Base-by-base conservation (phyloP, 2,329 filamentous ascomycete genomes). In the Sporothrix phasma region DNA sequence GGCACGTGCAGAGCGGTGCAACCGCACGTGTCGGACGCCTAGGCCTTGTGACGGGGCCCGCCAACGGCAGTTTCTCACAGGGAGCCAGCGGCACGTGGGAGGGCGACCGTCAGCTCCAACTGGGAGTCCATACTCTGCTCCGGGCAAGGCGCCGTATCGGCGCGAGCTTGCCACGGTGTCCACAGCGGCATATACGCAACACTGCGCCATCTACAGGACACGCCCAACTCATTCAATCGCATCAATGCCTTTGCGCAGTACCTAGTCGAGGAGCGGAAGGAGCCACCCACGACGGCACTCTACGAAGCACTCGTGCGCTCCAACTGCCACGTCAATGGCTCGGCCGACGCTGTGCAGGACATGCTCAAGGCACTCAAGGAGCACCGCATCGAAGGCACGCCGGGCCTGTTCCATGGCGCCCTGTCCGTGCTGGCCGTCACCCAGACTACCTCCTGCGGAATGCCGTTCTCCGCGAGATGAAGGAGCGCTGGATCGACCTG, bases 401-500 rank as follows among this genome's bases (percentile, higher is more conserved):
- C 81, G 0, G 79, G 80, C 3, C 81, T 89, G 2, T 93, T 90
- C 70, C 87, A 92, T 73, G 84, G 84, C 66, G 84, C 88, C 2
- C 76, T 97, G 45, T 84, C 86, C 73, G 86, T 84, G 5, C 79
- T 97, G 26, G 84, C 89, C 0, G 84, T 94, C 94, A 97, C 72
- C 90, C 93, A 0, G 89, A 97, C 74, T 93, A 95, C 69, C 69
- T 91, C 5, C 77, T 94, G 26, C 86, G 92, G 41, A 82, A 84
- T 62, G 80, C 87, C 41, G 80, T 96, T 3, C 77, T 97, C 45
- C 77, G 84, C 63, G 86, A 87, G 64, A 91, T 94, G 88, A 84
- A 84, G 70, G 80, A 84, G 64, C 81, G 84, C 67, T 96, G 91
- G 89, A 81, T 88, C 61, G 76, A 78, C 8, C 76, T 89, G 8